Evolutionary conservation across 345 rosid genomes (phyloP), one percentile per base, ranked within the genome.

Genomic region (Citrus mangshanensis): DNA sequence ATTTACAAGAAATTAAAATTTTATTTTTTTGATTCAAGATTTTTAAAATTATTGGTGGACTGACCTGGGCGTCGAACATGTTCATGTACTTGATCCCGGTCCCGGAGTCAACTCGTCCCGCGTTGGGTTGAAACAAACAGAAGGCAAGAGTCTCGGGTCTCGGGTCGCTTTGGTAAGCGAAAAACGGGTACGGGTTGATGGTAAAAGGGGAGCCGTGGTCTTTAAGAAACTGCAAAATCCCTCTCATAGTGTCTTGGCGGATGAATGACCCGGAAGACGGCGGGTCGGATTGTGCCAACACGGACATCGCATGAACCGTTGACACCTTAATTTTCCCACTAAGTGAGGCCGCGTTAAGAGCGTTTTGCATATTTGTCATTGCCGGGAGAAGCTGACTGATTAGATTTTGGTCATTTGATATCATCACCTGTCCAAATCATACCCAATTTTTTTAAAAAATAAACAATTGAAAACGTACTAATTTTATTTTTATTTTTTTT

Each of bases 11-110:
- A 38, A 40, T 40, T 40, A 40, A 40, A 40, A 9, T 40, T 37
- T 37, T 37, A 37, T 35, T 35, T 35, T 35, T 40, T 40, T 40
- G 25, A 66, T 66, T 32, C 7, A 7, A 66, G 4, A 35, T 21
- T 9, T 21, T 1, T 0, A 68, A 72, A 46, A 42, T 72, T 19
- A 34, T 30, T 19, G 24, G 18, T 22, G 19, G 4, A 66, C 81
- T 82, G 56, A 94, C 98, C 97, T 96, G 99, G 22, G 99, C 99
- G 40, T 96, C 98, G 56, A 94, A 96, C 99, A 96, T 96, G 91
- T 91, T 96, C 95, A 83, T 90, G 91, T 96, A 96, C 81, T 75
- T 87, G 80, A 89, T 90, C 18, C 97, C 96, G 2, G 85, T 90
- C 1, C 88, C 90, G n/a, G 88, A 64, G 87, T 96, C 98, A 28